A percentile compares a stretch with the other conserved stretches of the same genome.
Evolutionary conservation across 768 basidiomycete genomes (phyloP).

Genomic region (Hirschioporus abietinus): DNA sequence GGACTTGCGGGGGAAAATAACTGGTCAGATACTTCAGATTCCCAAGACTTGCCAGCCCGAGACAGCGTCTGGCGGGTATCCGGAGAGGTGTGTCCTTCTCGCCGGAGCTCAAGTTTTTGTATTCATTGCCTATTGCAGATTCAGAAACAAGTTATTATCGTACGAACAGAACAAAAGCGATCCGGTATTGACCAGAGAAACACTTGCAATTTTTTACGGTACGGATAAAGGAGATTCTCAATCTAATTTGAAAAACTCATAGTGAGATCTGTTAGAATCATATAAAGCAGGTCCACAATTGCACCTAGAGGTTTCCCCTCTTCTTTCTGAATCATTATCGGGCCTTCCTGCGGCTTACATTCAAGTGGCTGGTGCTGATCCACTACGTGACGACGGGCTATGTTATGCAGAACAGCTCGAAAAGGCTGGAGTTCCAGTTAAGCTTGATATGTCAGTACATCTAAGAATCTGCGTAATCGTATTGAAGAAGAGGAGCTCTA

Average conservation of each 20-base stretch:
- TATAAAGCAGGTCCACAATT: conserved; percentile 6
- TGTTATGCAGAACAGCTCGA: conserved; percentile 21
- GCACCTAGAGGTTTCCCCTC: conserved; percentile 16
- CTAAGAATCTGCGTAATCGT: not conserved
- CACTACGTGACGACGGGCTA: conserved; percentile 24
- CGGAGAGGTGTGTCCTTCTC: conserved; percentile 15
- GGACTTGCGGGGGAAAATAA: conserved; percentile 16
- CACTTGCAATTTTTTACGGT: not conserved
- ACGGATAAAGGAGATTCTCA: not conserved
- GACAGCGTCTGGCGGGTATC: conserved; percentile 14
- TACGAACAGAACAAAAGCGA: conserved; percentile 18
- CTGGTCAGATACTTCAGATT: conserved; percentile 20
- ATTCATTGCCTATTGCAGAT: conserved; percentile 11
- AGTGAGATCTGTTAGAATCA: not conserved
- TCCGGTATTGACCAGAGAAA: conserved; percentile 10
- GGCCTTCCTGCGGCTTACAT: conserved; percentile 21
- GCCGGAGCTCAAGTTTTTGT: not conserved
- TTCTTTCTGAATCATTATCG: conserved; percentile 16
- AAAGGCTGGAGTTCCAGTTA: conserved; percentile 19
- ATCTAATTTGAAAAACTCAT: too few species aligned
- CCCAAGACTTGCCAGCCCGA: conserved; percentile 18
- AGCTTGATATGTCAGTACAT: conserved; percentile 18
- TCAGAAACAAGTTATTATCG: conserved; percentile 18
- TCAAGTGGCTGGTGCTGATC: conserved; percentile 21
- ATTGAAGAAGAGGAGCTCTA: too few species aligned